Conservation (phyloP, 352 stramenopile species). For the Achlya hypogyna region DNA sequence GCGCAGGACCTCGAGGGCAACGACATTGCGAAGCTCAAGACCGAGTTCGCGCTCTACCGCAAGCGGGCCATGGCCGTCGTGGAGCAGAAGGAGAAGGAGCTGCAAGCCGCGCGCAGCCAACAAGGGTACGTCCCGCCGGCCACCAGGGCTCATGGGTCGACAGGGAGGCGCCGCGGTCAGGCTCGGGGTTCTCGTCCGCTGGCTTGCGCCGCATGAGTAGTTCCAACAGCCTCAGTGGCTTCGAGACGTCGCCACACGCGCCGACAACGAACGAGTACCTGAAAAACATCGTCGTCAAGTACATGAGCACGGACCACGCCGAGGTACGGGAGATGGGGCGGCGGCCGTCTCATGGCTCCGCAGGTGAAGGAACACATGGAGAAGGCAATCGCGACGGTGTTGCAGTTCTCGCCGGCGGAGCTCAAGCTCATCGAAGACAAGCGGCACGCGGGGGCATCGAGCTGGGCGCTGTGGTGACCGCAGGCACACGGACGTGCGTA, state of each 20-base stretch:
- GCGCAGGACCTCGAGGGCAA: conserved; percentile 27
- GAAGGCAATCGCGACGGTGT: conserved; percentile 78
- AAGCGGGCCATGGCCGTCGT: conserved; percentile 68
- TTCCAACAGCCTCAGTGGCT: conserved; percentile 67
- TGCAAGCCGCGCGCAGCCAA: conserved; percentile 38
- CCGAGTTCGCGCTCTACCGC: conserved; percentile 74
- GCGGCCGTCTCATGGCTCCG: conserved; percentile 3
- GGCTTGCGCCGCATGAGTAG: conserved; percentile 62
- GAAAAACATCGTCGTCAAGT: conserved; percentile 88
- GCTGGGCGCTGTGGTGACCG: conserved; percentile 7
- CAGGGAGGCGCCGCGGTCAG: conserved; percentile 10
- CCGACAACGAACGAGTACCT: conserved; percentile 80
- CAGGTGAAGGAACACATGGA: conserved; percentile 83
- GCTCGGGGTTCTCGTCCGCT: conserved; percentile 21
- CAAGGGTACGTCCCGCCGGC: conserved; percentile 17
- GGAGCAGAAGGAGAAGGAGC: conserved; percentile 75
- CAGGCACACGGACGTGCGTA: not conserved
- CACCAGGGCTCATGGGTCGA: conserved; percentile 35
- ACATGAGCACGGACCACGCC: conserved; percentile 80
- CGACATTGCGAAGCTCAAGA: conserved; percentile 53
- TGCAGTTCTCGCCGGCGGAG: conserved; percentile 74
- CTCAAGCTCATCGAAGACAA: conserved; percentile 26
- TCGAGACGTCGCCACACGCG: conserved; percentile 69
- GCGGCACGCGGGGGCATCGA: not conserved
- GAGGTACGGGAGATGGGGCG: too few relatives aligned